phyloP scores from a whole-genome alignment of 192 early-diverging fungal species.

The Irineochytrium annulatum region DNA sequence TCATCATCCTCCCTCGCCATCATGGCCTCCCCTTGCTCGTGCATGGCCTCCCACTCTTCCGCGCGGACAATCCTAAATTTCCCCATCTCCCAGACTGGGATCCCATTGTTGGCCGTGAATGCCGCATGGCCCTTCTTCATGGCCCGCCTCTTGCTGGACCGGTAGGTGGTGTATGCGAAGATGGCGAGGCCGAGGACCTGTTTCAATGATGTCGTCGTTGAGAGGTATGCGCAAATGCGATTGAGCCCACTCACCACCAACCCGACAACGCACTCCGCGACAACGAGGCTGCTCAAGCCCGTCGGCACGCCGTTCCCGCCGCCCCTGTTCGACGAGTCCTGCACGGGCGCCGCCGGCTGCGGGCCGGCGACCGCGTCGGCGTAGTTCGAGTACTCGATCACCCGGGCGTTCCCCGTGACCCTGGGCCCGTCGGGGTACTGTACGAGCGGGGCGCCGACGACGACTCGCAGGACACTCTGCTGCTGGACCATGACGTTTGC shows the following conservation, averaged over 20 bases:
- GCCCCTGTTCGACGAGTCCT: neutral
- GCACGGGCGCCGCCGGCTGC: neutral
- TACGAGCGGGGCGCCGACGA: neutral
- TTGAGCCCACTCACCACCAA: no score
- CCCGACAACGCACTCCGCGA: neutral
- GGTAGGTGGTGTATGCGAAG: neutral
- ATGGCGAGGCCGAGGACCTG: neutral
- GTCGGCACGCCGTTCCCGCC: neutral
- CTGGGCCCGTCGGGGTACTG: neutral
- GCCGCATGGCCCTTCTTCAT: neutral
- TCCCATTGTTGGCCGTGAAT: neutral
- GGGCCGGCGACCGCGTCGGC: neutral
- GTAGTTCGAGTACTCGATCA: neutral
- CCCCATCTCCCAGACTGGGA: conserved; percentile 4
- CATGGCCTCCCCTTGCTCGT: neutral
- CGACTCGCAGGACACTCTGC: neutral
- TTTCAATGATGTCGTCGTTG: no score
- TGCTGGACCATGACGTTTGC: no score
- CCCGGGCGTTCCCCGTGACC: neutral
- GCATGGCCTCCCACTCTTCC: neutral
- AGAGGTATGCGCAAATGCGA: no score
- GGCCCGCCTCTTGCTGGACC: neutral
- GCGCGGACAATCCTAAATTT: neutral
- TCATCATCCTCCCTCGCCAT: conserved; percentile 1
- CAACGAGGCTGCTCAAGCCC: neutral